Conservation (phyloP, 192 early-diverging fungal species). For the Pilobolus umbonatus region DNA sequence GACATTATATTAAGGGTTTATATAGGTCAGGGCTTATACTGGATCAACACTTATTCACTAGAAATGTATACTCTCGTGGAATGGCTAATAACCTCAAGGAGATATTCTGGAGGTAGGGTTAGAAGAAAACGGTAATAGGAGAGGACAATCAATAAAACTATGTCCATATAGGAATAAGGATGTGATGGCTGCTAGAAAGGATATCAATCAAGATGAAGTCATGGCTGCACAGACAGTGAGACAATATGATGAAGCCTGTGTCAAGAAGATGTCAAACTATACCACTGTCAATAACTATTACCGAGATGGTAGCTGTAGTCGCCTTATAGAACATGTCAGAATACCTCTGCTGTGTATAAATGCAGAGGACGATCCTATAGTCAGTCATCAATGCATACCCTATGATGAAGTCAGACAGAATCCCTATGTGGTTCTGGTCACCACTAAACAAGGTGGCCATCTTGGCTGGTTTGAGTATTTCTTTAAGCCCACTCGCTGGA, state of each 20-base stretch:
- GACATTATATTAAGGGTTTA: not conserved
- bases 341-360: slow-evolving; percentile 83
- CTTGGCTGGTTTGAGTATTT: slow-evolving; percentile 81
- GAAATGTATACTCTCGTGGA: slow-evolving; percentile 39
- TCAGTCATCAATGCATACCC: slow-evolving; percentile 61
- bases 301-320: slow-evolving; percentile 53
- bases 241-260: slow-evolving; percentile 82
- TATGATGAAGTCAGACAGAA: slow-evolving; percentile 67
- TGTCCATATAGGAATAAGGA: slow-evolving; percentile 26
- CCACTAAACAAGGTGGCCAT: slow-evolving; percentile 79
- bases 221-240: slow-evolving; percentile 54
- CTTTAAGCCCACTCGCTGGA: slow-evolving; percentile 50
- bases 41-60: slow-evolving; percentile 42
- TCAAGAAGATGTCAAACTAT: slow-evolving; percentile 70
- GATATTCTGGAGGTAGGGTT: slow-evolving; percentile 38
- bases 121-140: slow-evolving; percentile 21
- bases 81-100: slow-evolving; percentile 47
- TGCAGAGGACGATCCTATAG: slow-evolving; percentile 91
- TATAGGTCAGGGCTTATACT: slow-evolving; percentile 20
- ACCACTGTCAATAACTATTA: slow-evolving; percentile 82
- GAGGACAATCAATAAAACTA: slow-evolving; percentile 1
- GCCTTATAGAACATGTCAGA: slow-evolving; percentile 57
- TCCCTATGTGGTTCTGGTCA: slow-evolving; percentile 74
- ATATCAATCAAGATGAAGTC: slow-evolving; percentile 51
- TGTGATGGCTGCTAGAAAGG: slow-evolving; percentile 38